Evolutionary conservation across 306 rosid species (phyloP), one percentile per base, ranked within the genome.

Genomic region (Myrica gale): DNA sequence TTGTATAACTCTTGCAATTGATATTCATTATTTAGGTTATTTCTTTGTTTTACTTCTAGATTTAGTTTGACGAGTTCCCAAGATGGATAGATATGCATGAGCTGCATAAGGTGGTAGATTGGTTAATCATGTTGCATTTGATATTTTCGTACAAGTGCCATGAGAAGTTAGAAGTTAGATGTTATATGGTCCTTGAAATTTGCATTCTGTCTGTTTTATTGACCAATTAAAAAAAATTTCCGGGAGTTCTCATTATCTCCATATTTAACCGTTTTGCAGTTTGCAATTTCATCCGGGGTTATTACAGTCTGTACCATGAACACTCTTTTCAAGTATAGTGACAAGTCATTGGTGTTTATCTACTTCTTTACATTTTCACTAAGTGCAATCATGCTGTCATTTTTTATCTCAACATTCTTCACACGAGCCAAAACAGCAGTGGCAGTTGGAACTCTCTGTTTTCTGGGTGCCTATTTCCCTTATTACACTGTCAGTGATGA

Each of bases 391-490:
- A 94, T 86, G 90, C 89, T 94, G 74, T 90, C 98, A 70, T 94
- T 92, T 90, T 76, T 92, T 23, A 90, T 92, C 86, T 94, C 97
- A 15, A 89, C 96, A 4, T 94, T 90, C 84, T 94, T 94, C 86
- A 82, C 88, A 48, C 87, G 96, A 82, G 96, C 98, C 67, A 94
- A 94, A 88, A 94, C 98, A 76, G 97, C 98, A 60, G 97, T 94
- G 79, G 97, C 98, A 2, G 98, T 94, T 72, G 98, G 98, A 84
- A 94, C 98, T 44, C 88, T 94, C 70, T 83, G 89, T 74, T 94
- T 94, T 78, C 74, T 94, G 68, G 97, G 97, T 23, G 90, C 92
- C 82, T 94, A 90, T 88, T 89, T 94, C 48, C 98, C 98, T 44
- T 94, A 94, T 83, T 94, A 94, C 83, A 83, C 92, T 46, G 97